Conservation (phyloP, 176 grass and related monocot genomes). For the Themeda triandra region DNA sequence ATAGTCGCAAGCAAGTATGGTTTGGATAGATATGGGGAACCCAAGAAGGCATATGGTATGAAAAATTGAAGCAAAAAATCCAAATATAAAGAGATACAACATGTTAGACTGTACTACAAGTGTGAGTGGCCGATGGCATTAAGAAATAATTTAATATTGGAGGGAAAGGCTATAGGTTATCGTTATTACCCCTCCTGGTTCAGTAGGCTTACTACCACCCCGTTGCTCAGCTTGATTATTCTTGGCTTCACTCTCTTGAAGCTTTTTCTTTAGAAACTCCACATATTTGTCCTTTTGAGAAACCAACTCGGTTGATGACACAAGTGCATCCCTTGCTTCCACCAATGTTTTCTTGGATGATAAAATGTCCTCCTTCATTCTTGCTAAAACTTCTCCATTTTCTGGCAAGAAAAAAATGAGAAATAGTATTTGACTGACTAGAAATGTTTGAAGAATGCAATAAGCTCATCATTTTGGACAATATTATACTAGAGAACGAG, state of each 20-base stretch:
- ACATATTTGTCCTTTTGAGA: background rate
- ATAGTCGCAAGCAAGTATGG: background rate
- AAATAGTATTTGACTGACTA: background rate
- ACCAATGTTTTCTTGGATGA: background rate
- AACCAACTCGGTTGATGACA: background rate
- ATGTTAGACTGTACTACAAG: background rate
- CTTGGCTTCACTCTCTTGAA: slow-evolving; percentile 29
- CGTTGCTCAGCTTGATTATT: background rate
- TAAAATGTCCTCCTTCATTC: background rate
- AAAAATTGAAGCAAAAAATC: background rate
- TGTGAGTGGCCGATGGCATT: background rate
- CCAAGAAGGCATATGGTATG: background rate
- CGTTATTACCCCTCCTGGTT: slow-evolving; percentile 4
- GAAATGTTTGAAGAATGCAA: slow-evolving; percentile 8
- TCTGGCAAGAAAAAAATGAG: background rate
- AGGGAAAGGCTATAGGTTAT: background rate
- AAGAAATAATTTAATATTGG: background rate
- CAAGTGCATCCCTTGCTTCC: background rate
- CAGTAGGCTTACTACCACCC: background rate
- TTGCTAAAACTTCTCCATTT: background rate
- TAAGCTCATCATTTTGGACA: background rate
- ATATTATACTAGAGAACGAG: background rate
- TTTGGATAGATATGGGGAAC: background rate
- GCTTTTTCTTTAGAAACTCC: slow-evolving; percentile 21
- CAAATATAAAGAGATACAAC: background rate